Percentiles rank a stretch among this genome's conserved stretches.
Conservation (phyloP, 495 filamentous ascomycete genomes). For the Chaetomium fimeti region DNA sequence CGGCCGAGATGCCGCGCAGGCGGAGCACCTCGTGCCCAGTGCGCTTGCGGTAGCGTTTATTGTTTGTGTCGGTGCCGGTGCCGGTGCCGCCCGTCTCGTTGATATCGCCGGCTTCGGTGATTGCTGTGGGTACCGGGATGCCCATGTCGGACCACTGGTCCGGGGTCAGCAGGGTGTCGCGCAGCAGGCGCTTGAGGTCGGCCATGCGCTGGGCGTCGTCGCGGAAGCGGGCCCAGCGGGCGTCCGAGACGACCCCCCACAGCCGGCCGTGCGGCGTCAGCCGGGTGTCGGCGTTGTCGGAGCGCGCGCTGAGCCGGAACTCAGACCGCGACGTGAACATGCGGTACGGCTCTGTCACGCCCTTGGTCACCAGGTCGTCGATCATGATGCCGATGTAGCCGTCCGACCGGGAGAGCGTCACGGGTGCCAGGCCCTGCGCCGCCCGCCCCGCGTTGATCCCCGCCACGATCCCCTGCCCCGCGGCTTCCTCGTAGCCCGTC, state of each 20-base stretch:
- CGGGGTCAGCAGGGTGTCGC: constrained; percentile 52
- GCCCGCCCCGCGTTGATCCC: constrained; percentile 89
- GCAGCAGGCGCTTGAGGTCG: constrained; percentile 61
- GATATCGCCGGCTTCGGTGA: no score
- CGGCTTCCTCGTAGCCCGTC: constrained; percentile 96
- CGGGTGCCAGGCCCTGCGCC: constrained; percentile 59
- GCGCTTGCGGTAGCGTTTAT: constrained; percentile 45
- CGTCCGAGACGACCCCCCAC: constrained; percentile 74
- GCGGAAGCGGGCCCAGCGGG: constrained; percentile 70
- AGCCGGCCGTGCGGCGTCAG: constrained; percentile 75
- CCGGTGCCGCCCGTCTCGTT: constrained; percentile 38
- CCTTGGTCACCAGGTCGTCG: constrained; percentile 96
- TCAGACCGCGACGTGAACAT: constrained; percentile 98
- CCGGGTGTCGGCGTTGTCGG: constrained; percentile 90
- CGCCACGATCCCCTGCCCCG: constrained; percentile 88
- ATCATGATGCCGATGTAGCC: constrained; percentile 99
- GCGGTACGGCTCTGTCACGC: constrained; percentile 93
- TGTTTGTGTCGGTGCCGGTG: constrained; percentile 38
- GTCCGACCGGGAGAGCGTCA: constrained; percentile 77
- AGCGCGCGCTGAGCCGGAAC: constrained; percentile 85
- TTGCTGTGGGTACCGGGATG: constrained; percentile 49
- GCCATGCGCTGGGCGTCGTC: constrained; percentile 61
- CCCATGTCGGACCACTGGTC: constrained; percentile 67
- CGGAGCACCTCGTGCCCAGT: constrained; percentile 76
- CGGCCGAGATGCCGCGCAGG: constrained; percentile 46